Evolutionary conservation across 176 grass and related monocot genomes (phyloP), one percentile per base, ranked within the genome.

Genomic region (Tuctoria greenei): DNA sequence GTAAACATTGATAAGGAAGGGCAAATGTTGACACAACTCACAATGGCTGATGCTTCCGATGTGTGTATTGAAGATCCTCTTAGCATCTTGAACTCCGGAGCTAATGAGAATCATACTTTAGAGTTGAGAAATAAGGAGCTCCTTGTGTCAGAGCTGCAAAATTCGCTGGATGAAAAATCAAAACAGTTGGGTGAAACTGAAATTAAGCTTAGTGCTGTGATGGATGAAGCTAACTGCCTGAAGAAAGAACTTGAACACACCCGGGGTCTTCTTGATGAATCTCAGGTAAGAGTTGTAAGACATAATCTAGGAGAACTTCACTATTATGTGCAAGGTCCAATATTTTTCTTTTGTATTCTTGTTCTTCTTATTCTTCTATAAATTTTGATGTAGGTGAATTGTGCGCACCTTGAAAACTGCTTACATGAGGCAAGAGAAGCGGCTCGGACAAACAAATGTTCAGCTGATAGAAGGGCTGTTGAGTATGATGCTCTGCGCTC

Each of bases 371-470:
- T 67, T 67, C 27, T 6, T 59, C 17, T 75, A 68, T 67, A 39
- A 73, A 77, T 79, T 72, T 72, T 64, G 13, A 63, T 69, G 21
- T 36, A 99, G 96, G 92, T 95, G 85, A 99, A 99, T 38, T 95
- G 96, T 85, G 96, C 70, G 7, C 91, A 99, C 61, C 83, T 99
- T 81, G 96, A 99, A 69, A 95, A 99, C 76, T 90, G 87, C 73
- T 82, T 95, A 58, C 92, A 92, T 56, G 92, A 99, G 70, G 92
- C 96, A 82, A 92, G 92, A 83, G 96, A 95, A 86, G 92, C 95
- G 61, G 92, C 96, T 20, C 87, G 83, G 43, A 99, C 87, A 24
- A 92, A 95, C 42, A 92, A 95, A 87, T 99, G 96, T 82, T 86
- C 96, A 73, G 87, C 96, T 73, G 96, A 99, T 47, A 99, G 96